These are phyloP conservation scores for Hypoxylon fuscum DNA, from an alignment of 495 filamentous ascomycete genomes.

Conservation along the genomic window DNA sequence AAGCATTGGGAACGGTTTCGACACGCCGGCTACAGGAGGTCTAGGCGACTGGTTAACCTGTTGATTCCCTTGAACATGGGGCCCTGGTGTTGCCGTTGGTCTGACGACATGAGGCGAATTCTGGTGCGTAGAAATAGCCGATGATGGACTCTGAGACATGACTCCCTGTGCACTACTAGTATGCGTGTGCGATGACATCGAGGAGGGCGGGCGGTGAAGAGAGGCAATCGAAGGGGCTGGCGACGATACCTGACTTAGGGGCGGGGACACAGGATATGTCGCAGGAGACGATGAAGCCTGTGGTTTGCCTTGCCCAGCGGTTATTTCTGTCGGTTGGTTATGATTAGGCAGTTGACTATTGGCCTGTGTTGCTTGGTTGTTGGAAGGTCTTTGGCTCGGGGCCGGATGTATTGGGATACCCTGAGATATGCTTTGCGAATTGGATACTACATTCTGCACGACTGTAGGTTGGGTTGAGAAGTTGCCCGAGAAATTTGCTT, in stretches of 20 bases:
- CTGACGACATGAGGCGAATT: slow-evolving; percentile 14
- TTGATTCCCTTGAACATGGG: slow-evolving; percentile 11
- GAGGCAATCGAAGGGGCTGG: slow-evolving; percentile 39
- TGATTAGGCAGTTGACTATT: slow-evolving; percentile 6
- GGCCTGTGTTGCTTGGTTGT: neutral
- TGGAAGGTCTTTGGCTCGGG: neutral
- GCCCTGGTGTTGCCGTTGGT: slow-evolving; percentile 12
- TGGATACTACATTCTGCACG: slow-evolving; percentile 3
- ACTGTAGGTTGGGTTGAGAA: slow-evolving; percentile 1
- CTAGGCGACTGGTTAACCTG: slow-evolving; percentile 9
- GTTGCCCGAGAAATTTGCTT: neutral
- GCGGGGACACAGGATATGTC: slow-evolving; percentile 37
- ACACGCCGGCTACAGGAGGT: slow-evolving; percentile 3
- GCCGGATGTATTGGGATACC: slow-evolving; percentile 2
- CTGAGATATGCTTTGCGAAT: slow-evolving; percentile 2
- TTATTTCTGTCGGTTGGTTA: slow-evolving; percentile 2
- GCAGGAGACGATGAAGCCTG: slow-evolving; percentile 25
- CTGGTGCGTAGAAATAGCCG: slow-evolving; percentile 6
- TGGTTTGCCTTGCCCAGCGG: slow-evolving; percentile 16
- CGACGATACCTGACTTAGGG: slow-evolving; percentile 44
- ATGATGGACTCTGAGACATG: slow-evolving; percentile 4
- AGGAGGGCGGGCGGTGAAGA: slow-evolving; percentile 39
- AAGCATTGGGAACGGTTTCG: slow-evolving; percentile 44
- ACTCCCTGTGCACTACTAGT: slow-evolving; percentile 11
- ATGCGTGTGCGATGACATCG: slow-evolving; percentile 34